Conservation (phyloP, 2,329 filamentous ascomycete genomes). For the Parastagonospora avenae region DNA sequence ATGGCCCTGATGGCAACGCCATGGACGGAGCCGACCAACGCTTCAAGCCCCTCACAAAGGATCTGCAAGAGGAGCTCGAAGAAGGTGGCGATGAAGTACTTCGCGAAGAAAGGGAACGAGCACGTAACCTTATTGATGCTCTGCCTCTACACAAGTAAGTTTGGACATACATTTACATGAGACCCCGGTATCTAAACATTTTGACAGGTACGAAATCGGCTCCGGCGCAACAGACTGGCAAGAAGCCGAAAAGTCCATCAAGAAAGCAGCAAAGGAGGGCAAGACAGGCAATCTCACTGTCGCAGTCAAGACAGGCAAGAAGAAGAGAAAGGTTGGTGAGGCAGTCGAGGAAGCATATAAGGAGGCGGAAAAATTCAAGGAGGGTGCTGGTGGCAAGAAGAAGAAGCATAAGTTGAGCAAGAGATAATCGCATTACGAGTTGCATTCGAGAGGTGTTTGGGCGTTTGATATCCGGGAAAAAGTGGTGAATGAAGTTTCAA, state of each 20-base stretch:
- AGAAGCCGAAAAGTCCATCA: conserved; percentile 75
- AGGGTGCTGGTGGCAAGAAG: conserved; percentile 42
- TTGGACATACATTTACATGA: background rate
- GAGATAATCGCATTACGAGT: conserved; percentile 26
- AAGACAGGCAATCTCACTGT: conserved; percentile 69
- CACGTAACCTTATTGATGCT: conserved; percentile 87
- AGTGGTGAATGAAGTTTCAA: background rate
- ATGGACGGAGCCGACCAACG: conserved; percentile 65
- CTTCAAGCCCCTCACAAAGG: conserved; percentile 72
- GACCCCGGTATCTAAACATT: conserved; percentile 1
- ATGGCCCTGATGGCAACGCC: conserved; percentile 59
- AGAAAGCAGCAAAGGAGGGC: conserved; percentile 50
- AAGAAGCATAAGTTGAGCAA: conserved; percentile 49
- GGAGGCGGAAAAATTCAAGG: conserved; percentile 44
- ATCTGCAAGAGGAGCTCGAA: conserved; percentile 80
- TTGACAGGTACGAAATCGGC: conserved; percentile 51
- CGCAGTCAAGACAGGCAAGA: conserved; percentile 78
- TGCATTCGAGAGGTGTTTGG: background rate
- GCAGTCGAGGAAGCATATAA: conserved; percentile 55
- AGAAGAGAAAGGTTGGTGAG: conserved; percentile 74
- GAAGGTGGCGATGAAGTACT: conserved; percentile 81
- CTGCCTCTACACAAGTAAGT: conserved; percentile 84
- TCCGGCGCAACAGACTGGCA: conserved; percentile 60
- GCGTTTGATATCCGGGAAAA: conserved; percentile 1
- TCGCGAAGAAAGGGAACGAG: conserved; percentile 71